These are phyloP conservation scores for Mallotus japonicus DNA, from an alignment of 441 rosid genomes.

Conservation along the genomic window DNA sequence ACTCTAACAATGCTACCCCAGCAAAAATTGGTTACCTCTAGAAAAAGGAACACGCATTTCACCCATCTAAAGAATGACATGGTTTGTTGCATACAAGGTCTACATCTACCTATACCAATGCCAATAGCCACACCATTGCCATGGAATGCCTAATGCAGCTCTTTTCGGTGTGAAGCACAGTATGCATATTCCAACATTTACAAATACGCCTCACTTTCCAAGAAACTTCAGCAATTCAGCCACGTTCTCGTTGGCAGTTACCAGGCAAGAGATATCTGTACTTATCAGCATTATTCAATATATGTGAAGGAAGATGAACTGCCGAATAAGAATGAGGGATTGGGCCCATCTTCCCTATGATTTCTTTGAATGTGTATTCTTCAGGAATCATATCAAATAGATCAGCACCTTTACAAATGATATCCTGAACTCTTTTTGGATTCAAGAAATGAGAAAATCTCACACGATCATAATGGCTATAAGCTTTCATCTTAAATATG, in stretches of 20 bases:
- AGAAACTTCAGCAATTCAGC: constrained; percentile 45
- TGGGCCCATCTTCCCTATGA: constrained; percentile 80
- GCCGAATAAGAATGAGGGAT: constrained; percentile 75
- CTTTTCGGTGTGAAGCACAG: constrained; percentile 22
- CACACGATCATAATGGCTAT: constrained; percentile 83
- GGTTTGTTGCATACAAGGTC: constrained; percentile 21
- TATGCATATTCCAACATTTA: constrained; percentile 20
- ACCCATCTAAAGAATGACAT: constrained; percentile 16
- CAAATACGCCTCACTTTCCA: constrained; percentile 17
- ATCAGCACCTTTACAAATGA: constrained; percentile 72
- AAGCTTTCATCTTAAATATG: constrained; percentile 92
- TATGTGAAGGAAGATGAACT: constrained; percentile 66
- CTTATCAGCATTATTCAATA: constrained; percentile 59
- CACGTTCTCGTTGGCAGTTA: constrained; percentile 67
- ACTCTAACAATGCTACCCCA: constrained; percentile 21
- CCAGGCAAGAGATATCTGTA: constrained; percentile 83
- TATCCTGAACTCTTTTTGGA: constrained; percentile 70
- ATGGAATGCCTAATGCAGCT: constrained; percentile 15
- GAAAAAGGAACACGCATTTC: constrained; percentile 16
- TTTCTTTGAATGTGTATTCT: constrained; percentile 79
- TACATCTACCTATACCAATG: constrained; percentile 13
- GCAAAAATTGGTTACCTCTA: constrained; percentile 25
- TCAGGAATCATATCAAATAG: constrained; percentile 91
- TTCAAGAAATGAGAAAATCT: constrained; percentile 74
- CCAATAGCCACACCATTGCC: constrained; percentile 12